phyloP scores from a whole-genome alignment of 2,329 filamentous ascomycete genomes.

The Penicillium sp. region DNA sequence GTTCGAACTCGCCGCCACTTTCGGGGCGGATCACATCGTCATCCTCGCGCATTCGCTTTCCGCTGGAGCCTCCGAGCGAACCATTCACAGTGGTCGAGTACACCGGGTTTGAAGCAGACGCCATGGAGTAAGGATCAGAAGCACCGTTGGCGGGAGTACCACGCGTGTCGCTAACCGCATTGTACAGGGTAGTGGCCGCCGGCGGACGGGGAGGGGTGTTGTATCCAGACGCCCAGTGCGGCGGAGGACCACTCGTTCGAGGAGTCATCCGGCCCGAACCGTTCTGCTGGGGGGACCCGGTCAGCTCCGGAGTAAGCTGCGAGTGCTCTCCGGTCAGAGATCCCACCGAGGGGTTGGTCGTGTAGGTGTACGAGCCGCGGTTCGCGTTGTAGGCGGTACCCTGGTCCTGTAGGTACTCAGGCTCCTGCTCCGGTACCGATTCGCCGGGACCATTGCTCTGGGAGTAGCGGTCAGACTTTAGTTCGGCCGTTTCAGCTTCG shows the following conservation, averaged over 20 bases:
- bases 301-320: slow-evolving; percentile 78
- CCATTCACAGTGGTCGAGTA: slow-evolving; percentile 65
- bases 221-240: slow-evolving; percentile 74
- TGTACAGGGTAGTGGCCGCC: slow-evolving; percentile 80
- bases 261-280: slow-evolving; percentile 82
- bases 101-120: slow-evolving; percentile 58
- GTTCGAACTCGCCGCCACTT: slow-evolving; percentile 58
- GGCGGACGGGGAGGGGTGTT: slow-evolving; percentile 70
- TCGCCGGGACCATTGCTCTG: slow-evolving; percentile 61
- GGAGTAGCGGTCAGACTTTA: slow-evolving; percentile 67
- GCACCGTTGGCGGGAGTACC: slow-evolving; percentile 61
- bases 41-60: slow-evolving; percentile 63
- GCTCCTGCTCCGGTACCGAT: slow-evolving; percentile 65
- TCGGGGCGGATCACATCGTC: slow-evolving; percentile 63
- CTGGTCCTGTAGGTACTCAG: slow-evolving; percentile 84
- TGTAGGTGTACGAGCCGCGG: slow-evolving; percentile 75
- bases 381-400: slow-evolving; percentile 67
- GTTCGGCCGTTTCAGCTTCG: slow-evolving; percentile 61
- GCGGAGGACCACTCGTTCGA: slow-evolving; percentile 68
- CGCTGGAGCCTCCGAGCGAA: slow-evolving; percentile 46
- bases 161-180: slow-evolving; percentile 79
- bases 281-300: slow-evolving; percentile 77
- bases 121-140: slow-evolving; percentile 68
- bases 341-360: slow-evolving; percentile 61
- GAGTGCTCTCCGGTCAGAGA: slow-evolving; percentile 68